phyloP scores from a whole-genome alignment of 2,329 filamentous ascomycete species.

The Cercospora sp. region DNA sequence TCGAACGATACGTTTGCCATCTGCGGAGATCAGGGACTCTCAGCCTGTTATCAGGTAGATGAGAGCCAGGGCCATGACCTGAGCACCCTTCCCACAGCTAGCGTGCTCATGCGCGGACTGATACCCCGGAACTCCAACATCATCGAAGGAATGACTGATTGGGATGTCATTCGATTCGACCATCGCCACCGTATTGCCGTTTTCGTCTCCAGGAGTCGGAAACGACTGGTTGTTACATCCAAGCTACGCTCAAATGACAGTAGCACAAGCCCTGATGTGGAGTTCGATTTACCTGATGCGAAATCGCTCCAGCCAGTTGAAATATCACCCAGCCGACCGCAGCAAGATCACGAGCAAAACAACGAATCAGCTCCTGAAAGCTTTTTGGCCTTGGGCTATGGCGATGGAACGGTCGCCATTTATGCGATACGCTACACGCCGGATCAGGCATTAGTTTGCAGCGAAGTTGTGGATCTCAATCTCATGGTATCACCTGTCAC shows the following conservation, averaged over 20 bases:
- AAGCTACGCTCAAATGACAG: conserved; percentile 1
- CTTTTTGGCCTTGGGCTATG: conserved; percentile 44
- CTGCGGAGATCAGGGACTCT: conserved; percentile 41
- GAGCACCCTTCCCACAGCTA: conserved; percentile 9
- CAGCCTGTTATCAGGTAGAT: conserved; percentile 27
- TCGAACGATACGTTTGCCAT: conserved; percentile 47
- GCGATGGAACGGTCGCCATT: conserved; percentile 43
- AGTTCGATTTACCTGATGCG: conserved; percentile 19
- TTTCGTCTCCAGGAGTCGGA: conserved; percentile 34
- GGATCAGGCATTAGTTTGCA: conserved; percentile 15
- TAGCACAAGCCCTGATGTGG: conserved; percentile 8
- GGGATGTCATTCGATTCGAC: conserved; percentile 43
- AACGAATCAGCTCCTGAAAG: conserved; percentile 7
- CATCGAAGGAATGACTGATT: conserved; percentile 17
- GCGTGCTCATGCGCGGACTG: conserved; percentile 24
- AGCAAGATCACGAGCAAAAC: conserved; percentile 13
- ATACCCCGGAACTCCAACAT: conserved; percentile 22
- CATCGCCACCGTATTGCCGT: conserved; percentile 36
- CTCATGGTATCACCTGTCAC: conserved; percentile 38
- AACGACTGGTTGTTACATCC: conserved; percentile 39
- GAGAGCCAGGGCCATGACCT: conserved; percentile 17
- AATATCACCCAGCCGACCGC: conserved; percentile 38
- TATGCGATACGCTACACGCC: conserved; percentile 39
- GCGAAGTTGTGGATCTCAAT: conserved; percentile 25
- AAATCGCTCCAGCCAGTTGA: conserved; percentile 42